Percentiles rank a stretch among this genome's conserved stretches.
phyloP scores from a whole-genome alignment of 805 yeast genomes.

The Spathaspora boniae region DNA sequence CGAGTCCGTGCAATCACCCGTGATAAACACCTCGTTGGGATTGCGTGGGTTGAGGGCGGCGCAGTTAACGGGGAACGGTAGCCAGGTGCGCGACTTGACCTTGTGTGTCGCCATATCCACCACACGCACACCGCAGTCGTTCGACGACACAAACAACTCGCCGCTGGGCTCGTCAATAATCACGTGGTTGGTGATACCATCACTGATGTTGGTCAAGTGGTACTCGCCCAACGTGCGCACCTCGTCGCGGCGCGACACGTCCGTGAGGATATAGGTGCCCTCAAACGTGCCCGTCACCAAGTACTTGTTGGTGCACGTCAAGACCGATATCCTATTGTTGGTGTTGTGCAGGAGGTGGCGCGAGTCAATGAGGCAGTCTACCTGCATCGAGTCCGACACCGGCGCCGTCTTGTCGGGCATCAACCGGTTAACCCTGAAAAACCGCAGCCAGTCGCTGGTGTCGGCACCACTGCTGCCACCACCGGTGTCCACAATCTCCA shows the following conservation, averaged over 20 bases:
- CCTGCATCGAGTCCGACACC: slow-evolving; percentile 20
- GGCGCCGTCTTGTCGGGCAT: slow-evolving; percentile 23
- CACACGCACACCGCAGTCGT: slow-evolving; percentile 43
- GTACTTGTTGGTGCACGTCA: slow-evolving; percentile 39
- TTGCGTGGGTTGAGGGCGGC: slow-evolving; percentile 39
- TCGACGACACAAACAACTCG: slow-evolving; percentile 45
- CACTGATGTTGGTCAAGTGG: slow-evolving; percentile 37
- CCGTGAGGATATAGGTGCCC: slow-evolving; percentile 45
- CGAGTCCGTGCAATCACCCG: slow-evolving; percentile 48
- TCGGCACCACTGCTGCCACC: slow-evolving; percentile 13
- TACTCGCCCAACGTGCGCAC: slow-evolving; percentile 28
- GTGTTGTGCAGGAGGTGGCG: slow-evolving; percentile 22
- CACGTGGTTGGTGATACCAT: slow-evolving; percentile 53
- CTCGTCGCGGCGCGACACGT: slow-evolving; percentile 22
- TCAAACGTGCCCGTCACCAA: slow-evolving; percentile 53
- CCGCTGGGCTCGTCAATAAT: slow-evolving; percentile 27
- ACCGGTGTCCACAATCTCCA: slow-evolving; percentile 22
- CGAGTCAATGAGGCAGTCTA: slow-evolving; percentile 40
- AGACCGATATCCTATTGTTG: slow-evolving; percentile 45
- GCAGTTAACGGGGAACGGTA: slow-evolving; percentile 51
- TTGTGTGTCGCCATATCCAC: slow-evolving; percentile 31
- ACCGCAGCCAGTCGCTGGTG: slow-evolving; percentile 27
- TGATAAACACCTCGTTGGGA: slow-evolving; percentile 38
- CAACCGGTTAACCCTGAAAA: slow-evolving; percentile 34
- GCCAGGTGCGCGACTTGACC: slow-evolving; percentile 14